Percentiles rank a stretch among this genome's conserved stretches.
These are phyloP conservation scores for Capronia epimyces DNA, from an alignment of 2,329 filamentous ascomycete species.

Conservation along the genomic window DNA sequence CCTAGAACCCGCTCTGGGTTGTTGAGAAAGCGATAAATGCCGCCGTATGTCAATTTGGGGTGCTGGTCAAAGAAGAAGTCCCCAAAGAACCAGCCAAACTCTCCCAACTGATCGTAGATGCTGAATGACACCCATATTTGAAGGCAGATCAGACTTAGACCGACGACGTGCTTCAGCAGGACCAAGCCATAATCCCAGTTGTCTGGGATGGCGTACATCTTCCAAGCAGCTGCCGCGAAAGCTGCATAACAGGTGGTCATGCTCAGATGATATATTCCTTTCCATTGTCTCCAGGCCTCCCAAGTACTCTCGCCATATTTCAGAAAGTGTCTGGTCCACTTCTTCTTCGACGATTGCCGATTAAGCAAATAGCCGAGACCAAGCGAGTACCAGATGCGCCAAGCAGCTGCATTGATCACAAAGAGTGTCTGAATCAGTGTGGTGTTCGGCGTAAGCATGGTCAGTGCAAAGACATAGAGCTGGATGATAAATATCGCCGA, in stretches of 20 bases:
- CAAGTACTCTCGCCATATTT: constrained; percentile 87
- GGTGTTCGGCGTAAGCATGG: constrained; percentile 71
- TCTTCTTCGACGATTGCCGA: constrained; percentile 80
- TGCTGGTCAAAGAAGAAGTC: constrained; percentile 96
- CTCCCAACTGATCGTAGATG: constrained; percentile 90
- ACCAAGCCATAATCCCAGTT: constrained; percentile 86
- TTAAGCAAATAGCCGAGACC: constrained; percentile 82
- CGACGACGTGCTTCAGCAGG: constrained; percentile 80
- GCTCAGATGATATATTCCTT: constrained; percentile 87
- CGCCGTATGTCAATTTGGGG: constrained; percentile 86
- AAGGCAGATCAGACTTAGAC: constrained; percentile 70
- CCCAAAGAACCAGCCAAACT: constrained; percentile 98
- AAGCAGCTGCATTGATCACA: constrained; percentile 69
- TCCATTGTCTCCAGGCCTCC: constrained; percentile 98
- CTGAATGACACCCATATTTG: constrained; percentile 90
- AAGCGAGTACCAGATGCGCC: constrained; percentile 87
- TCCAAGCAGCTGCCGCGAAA: constrained; percentile 88
- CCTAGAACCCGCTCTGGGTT: constrained; percentile 94
- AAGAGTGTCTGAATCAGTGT: constrained; percentile 71
- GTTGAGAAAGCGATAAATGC: constrained; percentile 96
- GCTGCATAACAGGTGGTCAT: constrained; percentile 84
- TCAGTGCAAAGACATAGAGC: constrained; percentile 67
- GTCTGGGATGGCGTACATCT: constrained; percentile 82
- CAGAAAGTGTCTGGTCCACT: constrained; percentile 95
- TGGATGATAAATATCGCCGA: constrained; percentile 71